Evolutionary conservation across 2,329 filamentous ascomycete species (phyloP), one percentile per base, ranked within the genome.

Genomic region (Ophiostoma perfectum): DNA sequence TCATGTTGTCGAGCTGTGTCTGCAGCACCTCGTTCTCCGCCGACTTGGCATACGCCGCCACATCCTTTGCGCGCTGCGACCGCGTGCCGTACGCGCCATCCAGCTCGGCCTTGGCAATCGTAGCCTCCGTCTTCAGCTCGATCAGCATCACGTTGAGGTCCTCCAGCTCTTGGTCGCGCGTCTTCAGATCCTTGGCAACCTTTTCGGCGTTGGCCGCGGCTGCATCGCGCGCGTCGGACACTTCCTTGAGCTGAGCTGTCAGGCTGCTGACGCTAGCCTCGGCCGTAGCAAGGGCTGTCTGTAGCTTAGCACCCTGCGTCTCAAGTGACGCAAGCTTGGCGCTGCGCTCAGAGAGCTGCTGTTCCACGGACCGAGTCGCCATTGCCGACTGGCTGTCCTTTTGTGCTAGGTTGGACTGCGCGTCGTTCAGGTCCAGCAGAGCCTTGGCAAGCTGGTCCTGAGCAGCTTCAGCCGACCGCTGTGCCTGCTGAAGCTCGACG

Each of bases 91-190:
- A 87, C 39, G 85, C 85, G 68, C 84, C 84, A 71, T 88, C 86
- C 42, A 88, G 81, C 76, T 88, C 86, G 18, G 86, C 86, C 74
- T 84, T 83, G 66, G 84, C 83, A 73, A 87, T 82, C 63, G 85
- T 86, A 70, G 86, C 79, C 73, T 88, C 85, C 67, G 84, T 87
- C 80, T 87, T 87, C 74, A 85, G 80, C 77, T 87, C 84, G 45
- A 84, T 82, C 67, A 86, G 75, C 73, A 81, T 80, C 74, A 81
- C 78, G 75, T 83, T 84, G 67, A 84, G 78, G 67, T 78, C 76
- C 66, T 85, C 83, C 47, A 84, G 73, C 70, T 85, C 82, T 64
- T 80, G 78, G 67, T 85, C 82, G 76, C 82, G 83, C 70, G 79
- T 78, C 73, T 80, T 80, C 71, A 80, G 75, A 47, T 81, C 77